phyloP scores from a whole-genome alignment of 2,329 filamentous ascomycete species.

The Knufia petricola region DNA sequence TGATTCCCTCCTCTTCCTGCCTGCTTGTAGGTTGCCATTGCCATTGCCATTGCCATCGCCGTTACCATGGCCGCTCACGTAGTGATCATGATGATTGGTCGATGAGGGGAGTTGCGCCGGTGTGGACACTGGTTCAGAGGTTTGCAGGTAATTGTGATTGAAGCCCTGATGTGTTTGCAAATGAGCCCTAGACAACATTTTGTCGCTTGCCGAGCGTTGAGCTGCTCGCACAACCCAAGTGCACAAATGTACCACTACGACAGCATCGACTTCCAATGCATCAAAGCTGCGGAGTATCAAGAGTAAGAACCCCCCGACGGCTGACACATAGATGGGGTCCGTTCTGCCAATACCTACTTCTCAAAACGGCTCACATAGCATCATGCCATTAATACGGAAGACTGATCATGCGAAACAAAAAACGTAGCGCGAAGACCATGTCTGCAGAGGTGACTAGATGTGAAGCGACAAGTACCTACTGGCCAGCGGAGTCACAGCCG shows the following conservation, averaged over 20 bases:
- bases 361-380: background rate
- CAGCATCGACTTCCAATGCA: background rate
- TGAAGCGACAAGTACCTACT: background rate
- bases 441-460: background rate
- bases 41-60: slow-evolving; percentile 12
- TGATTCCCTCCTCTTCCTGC: slow-evolving; percentile 20
- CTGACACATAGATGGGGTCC: no score
- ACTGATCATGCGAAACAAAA: background rate
- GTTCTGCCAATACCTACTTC: background rate
- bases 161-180: slow-evolving; percentile 18
- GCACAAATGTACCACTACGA: background rate
- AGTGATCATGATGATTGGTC: background rate
- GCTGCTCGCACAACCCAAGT: background rate
- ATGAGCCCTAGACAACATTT: slow-evolving; percentile 20
- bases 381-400: background rate
- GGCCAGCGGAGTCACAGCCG: background rate
- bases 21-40: slow-evolving; percentile 18
- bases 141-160: slow-evolving; percentile 18
- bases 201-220: background rate
- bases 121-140: slow-evolving; percentile 15
- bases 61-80: slow-evolving; percentile 10
- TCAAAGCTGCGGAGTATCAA: background rate
- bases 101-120: slow-evolving; percentile 16
- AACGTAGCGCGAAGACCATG: background rate
- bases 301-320: background rate